Conservation (phyloP, 345 rosid species). For the Sisymbrium altissimum region DNA sequence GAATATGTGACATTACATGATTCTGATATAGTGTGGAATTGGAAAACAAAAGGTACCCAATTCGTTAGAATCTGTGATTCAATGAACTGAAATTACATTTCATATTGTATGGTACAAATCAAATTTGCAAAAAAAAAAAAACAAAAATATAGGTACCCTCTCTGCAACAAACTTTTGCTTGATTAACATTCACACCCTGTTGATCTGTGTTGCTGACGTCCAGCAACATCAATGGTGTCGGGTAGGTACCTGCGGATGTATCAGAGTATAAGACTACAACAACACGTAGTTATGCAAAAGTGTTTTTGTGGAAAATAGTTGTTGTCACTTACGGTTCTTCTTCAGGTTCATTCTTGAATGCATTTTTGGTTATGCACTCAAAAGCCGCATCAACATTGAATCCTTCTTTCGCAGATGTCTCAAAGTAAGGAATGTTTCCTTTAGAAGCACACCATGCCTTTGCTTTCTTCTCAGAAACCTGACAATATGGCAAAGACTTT, state of each 20-base stretch:
- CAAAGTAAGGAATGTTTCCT: conserved; percentile 88
- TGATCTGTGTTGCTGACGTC: conserved; percentile 58
- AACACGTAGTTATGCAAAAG: not conserved
- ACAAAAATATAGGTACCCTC: not conserved
- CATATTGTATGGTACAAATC: conserved; percentile 10
- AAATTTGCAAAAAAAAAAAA: conserved; percentile 12
- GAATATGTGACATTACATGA: conserved; percentile 15
- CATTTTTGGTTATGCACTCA: conserved; percentile 77
- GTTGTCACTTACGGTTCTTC: conserved; percentile 65
- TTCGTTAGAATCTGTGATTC: not conserved
- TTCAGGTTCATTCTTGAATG: conserved; percentile 85
- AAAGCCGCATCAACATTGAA: conserved; percentile 86
- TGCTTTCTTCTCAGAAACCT: conserved; percentile 93
- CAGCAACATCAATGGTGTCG: conserved; percentile 66
- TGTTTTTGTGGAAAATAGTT: not conserved
- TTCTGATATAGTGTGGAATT: not conserved
- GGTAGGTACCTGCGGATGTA: conserved; percentile 54
- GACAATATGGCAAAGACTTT: not conserved
- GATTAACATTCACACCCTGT: conserved; percentile 71
- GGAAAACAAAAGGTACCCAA: not conserved
- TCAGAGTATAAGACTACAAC: not conserved
- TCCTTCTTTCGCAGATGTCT: conserved; percentile 94
- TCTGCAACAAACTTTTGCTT: not conserved
- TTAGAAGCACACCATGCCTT: conserved; percentile 95
- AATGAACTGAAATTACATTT: conserved; percentile 4